Evolutionary conservation across 768 basidiomycete species (phyloP), one percentile per base, ranked within the genome.

Genomic region (Tricholoma flavovirens): DNA sequence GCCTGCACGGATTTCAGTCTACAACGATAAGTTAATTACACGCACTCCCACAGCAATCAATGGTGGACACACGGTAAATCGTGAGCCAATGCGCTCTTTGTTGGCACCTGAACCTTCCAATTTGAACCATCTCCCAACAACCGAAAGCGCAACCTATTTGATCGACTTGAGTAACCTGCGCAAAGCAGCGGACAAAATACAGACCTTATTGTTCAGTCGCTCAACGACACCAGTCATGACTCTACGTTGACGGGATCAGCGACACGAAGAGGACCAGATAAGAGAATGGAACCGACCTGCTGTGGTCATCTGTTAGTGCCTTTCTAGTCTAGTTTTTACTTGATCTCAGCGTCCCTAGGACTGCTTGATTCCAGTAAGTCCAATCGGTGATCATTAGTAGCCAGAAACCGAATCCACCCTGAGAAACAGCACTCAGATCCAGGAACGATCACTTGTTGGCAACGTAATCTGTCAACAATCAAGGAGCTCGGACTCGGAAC

Each of bases 1-100:
- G 32, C 88, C 88, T 19, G 88, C 88, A 55, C 88, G 86, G 55
- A 90, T 73, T 70, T 90, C 88, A 29, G 86, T 88, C 86, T 89
- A 66, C 29, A 14, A 46, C 5, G 33, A 42, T 24, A 56, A 60
- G 40, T 26, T n/a, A n/a, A 40, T 42, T 7, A 30, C 30, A 40
- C n/a, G 29, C 15, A 26, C 10, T 2, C 14, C n/a, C 15, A 4
- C 19, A 48, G 15, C 33, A 12, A 52, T 10, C 9, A 51, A 33
- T 50, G 36, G 17, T n/a, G 9, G 29, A 64, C 70, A 51, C 49
- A 82, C 79, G 60, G 78, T 77, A 62, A 88, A 89, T 56, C 80
- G 74, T 14, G 87, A 84, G 10, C 86, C 87, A 30, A 70, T 66
- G 59, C 88, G 80, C 63, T 84, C 83, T 51, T 78, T 77, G 26